Evolutionary conservation across 768 basidiomycete species (phyloP).

Genomic region (Hericium alpestre): DNA sequence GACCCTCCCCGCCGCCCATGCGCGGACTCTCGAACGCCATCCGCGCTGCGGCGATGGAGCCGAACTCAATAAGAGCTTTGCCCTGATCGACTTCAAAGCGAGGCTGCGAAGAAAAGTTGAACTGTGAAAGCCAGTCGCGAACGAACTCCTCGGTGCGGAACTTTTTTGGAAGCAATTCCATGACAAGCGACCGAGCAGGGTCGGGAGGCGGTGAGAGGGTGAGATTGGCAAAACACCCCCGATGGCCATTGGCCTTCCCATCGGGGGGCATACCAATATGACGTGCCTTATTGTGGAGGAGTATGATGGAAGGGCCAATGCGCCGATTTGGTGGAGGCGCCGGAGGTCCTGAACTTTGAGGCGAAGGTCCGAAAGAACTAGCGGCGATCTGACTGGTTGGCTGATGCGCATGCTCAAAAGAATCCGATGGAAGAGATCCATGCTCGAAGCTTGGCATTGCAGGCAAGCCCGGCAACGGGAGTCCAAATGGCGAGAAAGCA

Average conservation of each 20-base stretch:
- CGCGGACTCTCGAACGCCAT: constrained; percentile 41
- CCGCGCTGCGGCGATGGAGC: constrained; percentile 31
- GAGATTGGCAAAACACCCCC: constrained; percentile 5
- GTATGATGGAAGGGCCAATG: too few species aligned
- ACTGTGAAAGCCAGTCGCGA: constrained; percentile 32
- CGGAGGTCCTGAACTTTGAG: too few species aligned
- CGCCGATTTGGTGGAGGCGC: too few species aligned
- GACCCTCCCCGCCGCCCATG: constrained; percentile 22
- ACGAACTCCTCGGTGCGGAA: constrained; percentile 31
- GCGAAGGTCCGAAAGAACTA: too few species aligned
- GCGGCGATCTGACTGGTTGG: too few species aligned
- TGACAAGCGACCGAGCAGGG: constrained; percentile 40
- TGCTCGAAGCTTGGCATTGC: too few species aligned
- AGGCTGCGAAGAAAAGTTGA: background rate
- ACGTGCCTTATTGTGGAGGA: background rate
- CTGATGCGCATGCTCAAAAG: too few species aligned
- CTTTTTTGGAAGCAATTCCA: constrained; percentile 44
- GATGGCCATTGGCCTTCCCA: background rate
- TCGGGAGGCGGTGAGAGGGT: constrained; percentile 24
- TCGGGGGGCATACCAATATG: constrained; percentile 6
- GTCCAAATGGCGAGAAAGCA: too few species aligned
- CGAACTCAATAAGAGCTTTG: constrained; percentile 45
- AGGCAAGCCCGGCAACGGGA: too few species aligned
- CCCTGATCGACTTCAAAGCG: constrained; percentile 20
- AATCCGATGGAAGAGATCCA: too few species aligned